A percentile compares a stretch with the other conserved stretches of the same genome.
These are phyloP conservation scores for Schizophyllum commune DNA, from an alignment of 1,284 basidiomycete genomes.

Conservation along the genomic window DNA sequence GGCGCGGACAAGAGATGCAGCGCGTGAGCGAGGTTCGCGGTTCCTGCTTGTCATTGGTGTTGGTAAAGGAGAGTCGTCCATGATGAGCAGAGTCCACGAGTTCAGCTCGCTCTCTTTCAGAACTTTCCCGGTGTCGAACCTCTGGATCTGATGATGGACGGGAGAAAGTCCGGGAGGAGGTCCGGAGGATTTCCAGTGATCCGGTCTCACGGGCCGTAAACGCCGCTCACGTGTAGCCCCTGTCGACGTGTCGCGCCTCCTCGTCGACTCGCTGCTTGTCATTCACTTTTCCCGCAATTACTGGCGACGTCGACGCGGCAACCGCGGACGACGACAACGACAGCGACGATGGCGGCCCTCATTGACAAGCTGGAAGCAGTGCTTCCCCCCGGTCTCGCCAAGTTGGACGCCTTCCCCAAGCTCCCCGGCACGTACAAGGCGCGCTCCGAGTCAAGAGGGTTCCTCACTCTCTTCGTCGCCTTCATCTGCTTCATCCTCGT, in stretches of 20 bases:
- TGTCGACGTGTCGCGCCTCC: too few relatives aligned
- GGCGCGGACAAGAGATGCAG: background rate
- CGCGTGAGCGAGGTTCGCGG: background rate
- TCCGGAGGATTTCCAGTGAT: too few relatives aligned
- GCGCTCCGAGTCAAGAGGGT: slow-evolving; percentile 80
- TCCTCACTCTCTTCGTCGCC: slow-evolving; percentile 78
- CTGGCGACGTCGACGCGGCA: too few relatives aligned
- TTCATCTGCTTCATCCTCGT: slow-evolving; percentile 68
- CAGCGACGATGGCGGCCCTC: slow-evolving; percentile 27
- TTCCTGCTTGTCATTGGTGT: background rate
- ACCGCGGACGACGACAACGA: too few relatives aligned
- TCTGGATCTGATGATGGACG: too few relatives aligned
- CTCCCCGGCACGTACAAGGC: slow-evolving; percentile 83
- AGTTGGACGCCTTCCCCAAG: slow-evolving; percentile 86
- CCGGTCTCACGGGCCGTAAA: too few relatives aligned
- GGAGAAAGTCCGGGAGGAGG: too few relatives aligned
- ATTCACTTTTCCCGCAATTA: too few relatives aligned
- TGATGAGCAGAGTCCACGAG: too few relatives aligned
- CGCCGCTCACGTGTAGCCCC: background rate
- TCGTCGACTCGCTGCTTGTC: too few relatives aligned
- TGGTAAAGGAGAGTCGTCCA: background rate
- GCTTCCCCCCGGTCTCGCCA: slow-evolving; percentile 40
- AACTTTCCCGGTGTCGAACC: too few relatives aligned
- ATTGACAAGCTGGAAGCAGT: slow-evolving; percentile 51
- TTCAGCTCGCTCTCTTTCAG: too few relatives aligned